Evolutionary conservation across 345 rosid species (phyloP).

Genomic region (Rhizophora apiculata): DNA sequence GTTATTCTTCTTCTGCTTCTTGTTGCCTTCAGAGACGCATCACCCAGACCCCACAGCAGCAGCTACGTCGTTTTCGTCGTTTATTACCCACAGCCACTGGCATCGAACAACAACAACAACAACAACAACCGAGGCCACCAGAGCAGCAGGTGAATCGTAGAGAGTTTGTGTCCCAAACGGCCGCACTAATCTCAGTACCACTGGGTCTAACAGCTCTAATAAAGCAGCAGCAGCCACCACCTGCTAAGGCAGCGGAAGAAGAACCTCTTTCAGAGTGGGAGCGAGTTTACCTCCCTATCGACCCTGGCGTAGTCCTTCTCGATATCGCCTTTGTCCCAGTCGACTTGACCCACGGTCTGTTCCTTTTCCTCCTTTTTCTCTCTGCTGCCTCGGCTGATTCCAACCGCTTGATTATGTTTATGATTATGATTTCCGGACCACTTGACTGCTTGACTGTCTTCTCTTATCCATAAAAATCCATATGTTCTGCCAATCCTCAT

Average conservation of each 20-base stretch:
- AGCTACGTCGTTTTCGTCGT: not conserved
- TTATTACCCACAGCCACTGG: conserved; percentile 28
- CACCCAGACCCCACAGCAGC: conserved; percentile 4
- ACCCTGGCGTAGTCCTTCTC: conserved; percentile 93
- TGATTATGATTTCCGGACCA: too few species aligned
- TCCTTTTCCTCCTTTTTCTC: not conserved
- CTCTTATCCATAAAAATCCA: too few species aligned
- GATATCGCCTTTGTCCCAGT: conserved; percentile 90
- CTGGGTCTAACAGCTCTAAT: conserved; percentile 19
- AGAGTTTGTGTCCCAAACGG: conserved; percentile 47
- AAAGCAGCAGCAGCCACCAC: conserved; percentile 26
- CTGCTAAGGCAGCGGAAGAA: conserved; percentile 31
- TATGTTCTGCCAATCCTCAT: too few species aligned
- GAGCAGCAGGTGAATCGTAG: conserved; percentile 36
- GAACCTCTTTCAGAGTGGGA: conserved; percentile 79
- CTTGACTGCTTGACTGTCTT: too few species aligned
- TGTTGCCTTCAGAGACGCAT: conserved; percentile 25
- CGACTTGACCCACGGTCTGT: conserved; percentile 56
- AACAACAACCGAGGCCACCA: conserved; percentile 18
- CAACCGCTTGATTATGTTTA: too few species aligned
- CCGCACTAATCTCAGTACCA: conserved; percentile 35
- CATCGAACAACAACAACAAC: conserved; percentile 19
- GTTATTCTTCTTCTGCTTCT: not conserved
- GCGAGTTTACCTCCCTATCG: conserved; percentile 63
- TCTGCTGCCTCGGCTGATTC: not conserved